These are phyloP conservation scores for Salicornia ramosissima DNA, from an alignment of 148 eudicot genomes.

Conservation along the genomic window DNA sequence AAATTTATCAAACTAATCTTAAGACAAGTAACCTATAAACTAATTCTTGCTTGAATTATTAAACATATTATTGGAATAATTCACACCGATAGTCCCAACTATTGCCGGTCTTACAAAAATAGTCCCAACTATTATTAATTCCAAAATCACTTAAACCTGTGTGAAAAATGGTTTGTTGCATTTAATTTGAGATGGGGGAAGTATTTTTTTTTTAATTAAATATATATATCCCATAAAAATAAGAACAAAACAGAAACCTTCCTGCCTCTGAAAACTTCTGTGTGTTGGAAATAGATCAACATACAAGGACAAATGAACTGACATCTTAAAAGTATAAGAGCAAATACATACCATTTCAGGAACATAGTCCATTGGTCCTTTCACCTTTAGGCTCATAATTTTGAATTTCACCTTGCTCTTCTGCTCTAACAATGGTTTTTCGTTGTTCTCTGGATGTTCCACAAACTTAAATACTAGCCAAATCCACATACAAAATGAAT, in stretches of 20 bases:
- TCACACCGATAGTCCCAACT: no score
- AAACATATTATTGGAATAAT: no score
- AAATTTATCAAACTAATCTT: no score
- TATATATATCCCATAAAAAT: constrained; percentile 3
- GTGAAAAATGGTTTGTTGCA: no score
- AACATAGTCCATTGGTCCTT: constrained; percentile 67
- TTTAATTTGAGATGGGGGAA: no score
- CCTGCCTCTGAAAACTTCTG: not conserved
- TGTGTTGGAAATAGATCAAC: not conserved
- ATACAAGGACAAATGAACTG: not conserved
- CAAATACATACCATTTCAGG: constrained; percentile 66
- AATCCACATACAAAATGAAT: constrained; percentile 8
- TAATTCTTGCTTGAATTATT: no score
- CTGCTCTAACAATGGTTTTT: constrained; percentile 57
- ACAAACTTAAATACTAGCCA: constrained; percentile 78
- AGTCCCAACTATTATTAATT: no score
- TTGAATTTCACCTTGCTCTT: constrained; percentile 79
- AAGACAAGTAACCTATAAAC: no score
- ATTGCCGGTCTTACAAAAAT: no score
- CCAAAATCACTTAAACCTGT: no score
- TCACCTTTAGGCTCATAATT: constrained; percentile 86
- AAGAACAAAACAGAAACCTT: not conserved
- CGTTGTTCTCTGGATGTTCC: constrained; percentile 83
- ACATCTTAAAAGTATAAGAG: not conserved
- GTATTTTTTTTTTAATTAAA: no score